Base-by-base conservation (phyloP, 2,329 filamentous ascomycete genomes). In the Grosmannia penicillata region DNA sequence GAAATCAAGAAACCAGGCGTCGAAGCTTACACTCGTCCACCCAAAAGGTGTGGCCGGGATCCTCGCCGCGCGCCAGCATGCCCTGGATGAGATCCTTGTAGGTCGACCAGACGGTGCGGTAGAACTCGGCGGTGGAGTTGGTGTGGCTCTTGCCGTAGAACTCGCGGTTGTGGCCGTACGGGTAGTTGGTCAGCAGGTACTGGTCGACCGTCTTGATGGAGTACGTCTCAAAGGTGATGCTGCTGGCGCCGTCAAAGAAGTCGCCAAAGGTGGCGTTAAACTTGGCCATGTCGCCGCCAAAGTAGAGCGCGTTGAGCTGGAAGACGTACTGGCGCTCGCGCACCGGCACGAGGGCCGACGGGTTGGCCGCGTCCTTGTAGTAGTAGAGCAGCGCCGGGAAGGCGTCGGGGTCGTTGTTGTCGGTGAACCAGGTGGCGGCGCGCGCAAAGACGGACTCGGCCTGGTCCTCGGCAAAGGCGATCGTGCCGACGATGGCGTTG, bases 71-170 rank as follows among this genome's bases (percentile, higher is more conserved):
- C 3, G 27, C 28, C 27, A 37, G 23, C 10, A 37, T 14, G n/a
- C 36, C 36, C 25, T 37, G 36, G 36, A 37, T 37, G 7, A 37
- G 28, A 17, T 19, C 21, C 28, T 37, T 28, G 36, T 37, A 37
- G 15, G 22, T 9, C 10, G 8, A 21, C 21, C 21, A 37, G 14
- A 32, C 23, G 9, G 18, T 14, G 15, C 26, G 36, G 22, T 37
- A 37, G 10, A 37, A 37, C 8, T 18, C 36, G 28, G 25, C 17
- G 28, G 36, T 37, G 10, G 36, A 32, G 22, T 37, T 37, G 6
- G 36, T 37, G 28, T 37, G 36, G 23, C 36, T 37, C 36, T 37
- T 37, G n/a, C 36, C 36, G 28, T 37, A 37, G 22, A 37, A 37
- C 25, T 37, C 36, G 13, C 36, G 36, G 28, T 37, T 32, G 36